A percentile compares a stretch with the other conserved stretches of the same genome.
These are phyloP conservation scores for Neonectria coccinea DNA, from an alignment of 2,329 filamentous ascomycete species.

Conservation along the genomic window DNA sequence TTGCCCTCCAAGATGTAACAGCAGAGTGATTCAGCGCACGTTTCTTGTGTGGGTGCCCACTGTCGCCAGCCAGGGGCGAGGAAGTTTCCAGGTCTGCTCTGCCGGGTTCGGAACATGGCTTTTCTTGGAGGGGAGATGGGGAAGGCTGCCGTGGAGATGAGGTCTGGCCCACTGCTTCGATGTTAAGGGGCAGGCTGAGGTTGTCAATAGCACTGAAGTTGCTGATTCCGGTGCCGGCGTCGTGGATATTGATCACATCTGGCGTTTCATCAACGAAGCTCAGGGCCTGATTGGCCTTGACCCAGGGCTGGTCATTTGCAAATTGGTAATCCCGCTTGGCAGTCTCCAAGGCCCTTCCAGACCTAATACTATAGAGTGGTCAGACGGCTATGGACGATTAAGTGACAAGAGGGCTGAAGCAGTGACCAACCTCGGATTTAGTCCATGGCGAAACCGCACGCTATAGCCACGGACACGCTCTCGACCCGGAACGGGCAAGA, in stretches of 20 bases:
- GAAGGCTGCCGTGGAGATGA: constrained; percentile 24
- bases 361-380: constrained; percentile 34
- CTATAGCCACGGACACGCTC: constrained; percentile 46
- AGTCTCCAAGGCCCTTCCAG: constrained; percentile 31
- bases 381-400: constrained; percentile 7
- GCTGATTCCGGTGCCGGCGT: constrained; percentile 30
- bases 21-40: constrained; percentile 39
- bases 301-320: constrained; percentile 45
- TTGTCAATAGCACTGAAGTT: constrained; percentile 32
- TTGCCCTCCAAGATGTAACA: constrained; percentile 27
- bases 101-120: constrained; percentile 11
- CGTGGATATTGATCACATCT: constrained; percentile 45
- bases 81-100: constrained; percentile 2
- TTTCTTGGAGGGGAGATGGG: constrained; percentile 15
- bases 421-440: constrained; percentile 43
- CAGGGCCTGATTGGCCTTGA: constrained; percentile 41
- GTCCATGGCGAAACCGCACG: constrained; percentile 45
- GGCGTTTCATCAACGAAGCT: constrained; percentile 48
- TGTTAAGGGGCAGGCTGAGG: constrained; percentile 9
- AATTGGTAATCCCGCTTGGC: constrained; percentile 40
- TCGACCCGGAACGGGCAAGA: not conserved
- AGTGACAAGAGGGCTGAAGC: not conserved
- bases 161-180: constrained; percentile 23
- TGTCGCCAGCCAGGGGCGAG: constrained; percentile 10
- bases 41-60: constrained; percentile 36